phyloP scores from a whole-genome alignment of 306 rosid genomes.

The Cucurbita ficifolia region DNA sequence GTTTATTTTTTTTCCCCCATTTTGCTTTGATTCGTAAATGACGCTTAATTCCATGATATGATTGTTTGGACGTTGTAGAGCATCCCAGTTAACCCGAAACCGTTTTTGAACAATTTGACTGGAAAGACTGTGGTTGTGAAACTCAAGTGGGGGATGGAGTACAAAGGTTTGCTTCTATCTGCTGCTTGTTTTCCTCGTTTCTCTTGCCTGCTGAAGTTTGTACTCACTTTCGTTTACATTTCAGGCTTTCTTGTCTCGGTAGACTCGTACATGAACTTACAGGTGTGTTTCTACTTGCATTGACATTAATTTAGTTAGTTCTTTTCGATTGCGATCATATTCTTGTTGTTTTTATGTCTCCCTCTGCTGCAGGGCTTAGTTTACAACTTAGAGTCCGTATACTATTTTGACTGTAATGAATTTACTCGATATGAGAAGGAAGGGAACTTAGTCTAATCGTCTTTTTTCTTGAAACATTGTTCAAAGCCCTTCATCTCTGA shows the following conservation, averaged over 20 bases:
- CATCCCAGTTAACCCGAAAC: not conserved
- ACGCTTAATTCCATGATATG: not conserved
- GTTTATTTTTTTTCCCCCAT: not conserved
- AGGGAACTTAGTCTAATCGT: not conserved
- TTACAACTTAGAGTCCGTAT: not conserved
- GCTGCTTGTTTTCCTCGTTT: not conserved
- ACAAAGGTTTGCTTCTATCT: not conserved
- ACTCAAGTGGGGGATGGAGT: not conserved
- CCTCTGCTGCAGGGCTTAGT: not conserved
- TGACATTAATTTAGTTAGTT: not conserved
- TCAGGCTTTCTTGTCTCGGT: not conserved
- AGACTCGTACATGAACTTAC: not conserved
- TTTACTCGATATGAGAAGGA: not conserved
- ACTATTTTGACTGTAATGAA: not conserved
- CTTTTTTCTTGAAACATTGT: not conserved
- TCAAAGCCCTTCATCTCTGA: not conserved
- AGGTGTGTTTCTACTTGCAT: not conserved
- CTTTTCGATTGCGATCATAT: too few relatives aligned
- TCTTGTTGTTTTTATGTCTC: not conserved
- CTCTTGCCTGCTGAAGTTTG: not conserved
- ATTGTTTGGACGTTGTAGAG: not conserved
- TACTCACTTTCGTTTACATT: not conserved
- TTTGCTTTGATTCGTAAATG: not conserved
- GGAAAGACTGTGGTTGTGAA: not conserved
- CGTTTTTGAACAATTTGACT: not conserved